These are phyloP conservation scores for Alternaria rosae DNA, from an alignment of 2,329 filamentous ascomycete genomes.

Conservation along the genomic window DNA sequence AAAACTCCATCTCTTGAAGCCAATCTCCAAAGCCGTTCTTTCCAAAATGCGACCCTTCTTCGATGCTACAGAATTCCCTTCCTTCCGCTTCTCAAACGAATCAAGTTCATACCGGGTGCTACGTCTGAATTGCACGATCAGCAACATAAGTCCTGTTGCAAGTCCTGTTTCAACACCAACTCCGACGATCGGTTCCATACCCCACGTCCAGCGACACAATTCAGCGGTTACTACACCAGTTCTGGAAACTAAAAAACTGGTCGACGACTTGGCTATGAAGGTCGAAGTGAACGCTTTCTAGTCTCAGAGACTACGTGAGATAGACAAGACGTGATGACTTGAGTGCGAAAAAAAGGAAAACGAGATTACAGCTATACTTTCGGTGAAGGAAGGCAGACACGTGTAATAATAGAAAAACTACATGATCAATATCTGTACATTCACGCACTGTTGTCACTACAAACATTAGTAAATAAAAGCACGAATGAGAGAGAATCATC, in stretches of 20 bases:
- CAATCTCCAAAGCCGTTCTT: not conserved
- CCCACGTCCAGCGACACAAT: not conserved
- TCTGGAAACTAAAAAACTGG: not conserved
- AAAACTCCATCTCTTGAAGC: not conserved
- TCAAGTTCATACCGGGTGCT: not conserved
- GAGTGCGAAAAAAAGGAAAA: not conserved
- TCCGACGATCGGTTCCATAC: not conserved
- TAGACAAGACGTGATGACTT: not conserved
- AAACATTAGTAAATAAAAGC: not conserved
- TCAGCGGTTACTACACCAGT: not conserved
- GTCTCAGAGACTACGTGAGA: not conserved
- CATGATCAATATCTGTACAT: not conserved
- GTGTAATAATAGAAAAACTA: not conserved
- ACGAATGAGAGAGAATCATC: not conserved
- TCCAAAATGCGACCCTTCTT: constrained; percentile 8
- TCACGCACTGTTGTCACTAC: not conserved
- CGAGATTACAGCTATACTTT: not conserved
- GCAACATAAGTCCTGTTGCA: not conserved
- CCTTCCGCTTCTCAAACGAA: constrained; percentile 1
- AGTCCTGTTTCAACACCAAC: not conserved
- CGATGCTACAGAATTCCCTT: constrained; percentile 19
- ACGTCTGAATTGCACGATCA: not conserved
- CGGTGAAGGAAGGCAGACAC: not conserved
- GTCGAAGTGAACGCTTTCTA: not conserved
- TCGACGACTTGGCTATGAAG: not conserved